These are phyloP conservation scores for Escovopsis sp. DNA, from an alignment of 2,329 filamentous ascomycete genomes.

Conservation along the genomic window DNA sequence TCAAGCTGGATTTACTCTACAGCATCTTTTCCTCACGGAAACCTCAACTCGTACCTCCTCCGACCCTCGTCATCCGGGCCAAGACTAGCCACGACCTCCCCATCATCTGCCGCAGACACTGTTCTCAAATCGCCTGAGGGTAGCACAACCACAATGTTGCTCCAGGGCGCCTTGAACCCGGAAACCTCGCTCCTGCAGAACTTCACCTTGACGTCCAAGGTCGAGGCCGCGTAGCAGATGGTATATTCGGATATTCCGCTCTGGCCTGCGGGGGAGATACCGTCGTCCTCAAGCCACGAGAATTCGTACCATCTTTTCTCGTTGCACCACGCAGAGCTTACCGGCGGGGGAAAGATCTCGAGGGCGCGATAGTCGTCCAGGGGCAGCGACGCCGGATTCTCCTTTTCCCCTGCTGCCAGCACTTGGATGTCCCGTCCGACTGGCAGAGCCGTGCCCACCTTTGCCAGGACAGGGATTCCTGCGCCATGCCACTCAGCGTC, in stretches of 20 bases:
- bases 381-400: slow-evolving; percentile 22
- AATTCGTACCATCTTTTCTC: slow-evolving; percentile 13
- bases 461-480: slow-evolving; percentile 23
- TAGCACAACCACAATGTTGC: slow-evolving; percentile 15
- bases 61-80: slow-evolving; percentile 10
- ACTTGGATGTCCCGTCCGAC: slow-evolving; percentile 23
- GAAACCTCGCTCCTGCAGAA: slow-evolving; percentile 16
- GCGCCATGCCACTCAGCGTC: slow-evolving; percentile 27
- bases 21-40: background rate
- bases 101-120: slow-evolving; percentile 5
- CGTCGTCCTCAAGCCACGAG: slow-evolving; percentile 24
- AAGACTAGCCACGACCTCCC: slow-evolving; percentile 4
- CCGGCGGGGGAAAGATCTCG: slow-evolving; percentile 25
- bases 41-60: slow-evolving; percentile 7
- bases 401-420: slow-evolving; percentile 18
- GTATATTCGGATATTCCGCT: slow-evolving; percentile 19
- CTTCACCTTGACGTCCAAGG: slow-evolving; percentile 11
- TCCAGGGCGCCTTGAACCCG: slow-evolving; percentile 21
- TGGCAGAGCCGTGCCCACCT: slow-evolving; percentile 24
- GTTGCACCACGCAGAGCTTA: background rate
- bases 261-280: slow-evolving; percentile 15
- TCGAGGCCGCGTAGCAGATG: slow-evolving; percentile 11
- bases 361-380: slow-evolving; percentile 27
- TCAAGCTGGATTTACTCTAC: background rate
- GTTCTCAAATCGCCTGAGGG: slow-evolving; percentile 16